These are phyloP conservation scores for Pugionium dolabratum DNA, from an alignment of 345 rosid genomes.

Conservation along the genomic window DNA sequence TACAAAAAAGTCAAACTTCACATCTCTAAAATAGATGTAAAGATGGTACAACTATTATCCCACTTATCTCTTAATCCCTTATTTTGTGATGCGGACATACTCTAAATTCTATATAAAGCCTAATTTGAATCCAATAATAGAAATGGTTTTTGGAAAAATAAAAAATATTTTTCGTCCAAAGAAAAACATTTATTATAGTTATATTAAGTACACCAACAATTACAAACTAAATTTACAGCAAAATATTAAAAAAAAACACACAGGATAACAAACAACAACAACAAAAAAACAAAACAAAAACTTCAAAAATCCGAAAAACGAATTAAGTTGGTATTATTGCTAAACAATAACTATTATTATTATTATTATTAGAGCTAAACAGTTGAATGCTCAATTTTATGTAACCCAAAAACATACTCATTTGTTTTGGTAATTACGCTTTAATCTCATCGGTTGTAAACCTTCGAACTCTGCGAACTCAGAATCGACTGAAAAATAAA, in stretches of 20 bases:
- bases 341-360: too few relatives aligned
- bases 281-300: background rate
- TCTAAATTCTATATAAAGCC: too few relatives aligned
- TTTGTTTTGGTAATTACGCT: background rate
- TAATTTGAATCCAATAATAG: too few relatives aligned
- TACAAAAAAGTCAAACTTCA: too few relatives aligned
- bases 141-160: too few relatives aligned
- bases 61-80: too few relatives aligned
- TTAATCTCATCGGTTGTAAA: slow-evolving; percentile 22
- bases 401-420: too few relatives aligned
- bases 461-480: slow-evolving; percentile 34
- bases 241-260: background rate
- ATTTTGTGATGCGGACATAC: too few relatives aligned
- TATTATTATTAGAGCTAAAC: too few relatives aligned
- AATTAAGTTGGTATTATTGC: too few relatives aligned
- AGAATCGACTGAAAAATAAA: slow-evolving; percentile 29
- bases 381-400: background rate
- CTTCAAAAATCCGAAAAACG: background rate
- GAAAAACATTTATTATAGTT: background rate
- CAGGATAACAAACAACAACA: background rate
- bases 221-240: slow-evolving; percentile 2
- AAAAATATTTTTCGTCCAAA: background rate
- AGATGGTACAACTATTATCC: too few relatives aligned
- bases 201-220: background rate
- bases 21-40: too few relatives aligned